Base-by-base conservation (phyloP, 1,284 basidiomycete species). In the Neolentinus lepideus region DNA sequence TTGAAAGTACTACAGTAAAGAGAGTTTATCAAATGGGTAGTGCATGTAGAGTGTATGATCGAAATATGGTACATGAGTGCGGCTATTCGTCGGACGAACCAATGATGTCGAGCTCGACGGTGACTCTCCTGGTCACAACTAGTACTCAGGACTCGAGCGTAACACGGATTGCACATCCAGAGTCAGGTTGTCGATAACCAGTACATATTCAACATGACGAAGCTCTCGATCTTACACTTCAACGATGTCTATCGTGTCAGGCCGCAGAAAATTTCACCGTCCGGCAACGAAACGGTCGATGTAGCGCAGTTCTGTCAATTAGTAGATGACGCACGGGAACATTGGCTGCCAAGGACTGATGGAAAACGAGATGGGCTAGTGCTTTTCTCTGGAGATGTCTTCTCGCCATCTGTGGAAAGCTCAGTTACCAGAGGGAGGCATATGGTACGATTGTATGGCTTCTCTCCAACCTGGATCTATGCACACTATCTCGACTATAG, bases 371-470 rank as follows among this genome's bases (percentile, higher is more conserved):
- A 92, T 60, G 93, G 94, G 0, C 74, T 97, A 2, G 77, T 88
- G 0, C 71, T 97, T 2, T 97, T 96, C 70, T 94, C 90, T 26
- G 94, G 94, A 3, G 94, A 96, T 67, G 74, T 91, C 2, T 94
- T 94, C 67, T 85, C 86, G 19, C 93, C 92, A 0, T 91, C 88
- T 2, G 81, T 93, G 0, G 92, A 95, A 71, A 91, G 87, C 62
- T 85, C 87, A 8, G 85, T 97, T 22, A 95, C 93, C 2, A 75
- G 94, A 67, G 94, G 94, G 45, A 92, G 88, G 58, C 92, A 96
- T 79, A 91, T 96, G 90, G 90, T 92, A 61, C 63, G 77, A 58
- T 36, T 33, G 19, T 25, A 22, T 12, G 35, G 26, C 3, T 47
- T 35, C 26, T 8, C 35, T 36, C 26, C 53, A 26, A 16, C 33